Evolutionary conservation across 176 grass and related monocot species (phyloP), one percentile per base, ranked within the genome.

Genomic region (Alopecurus myosuroides): DNA sequence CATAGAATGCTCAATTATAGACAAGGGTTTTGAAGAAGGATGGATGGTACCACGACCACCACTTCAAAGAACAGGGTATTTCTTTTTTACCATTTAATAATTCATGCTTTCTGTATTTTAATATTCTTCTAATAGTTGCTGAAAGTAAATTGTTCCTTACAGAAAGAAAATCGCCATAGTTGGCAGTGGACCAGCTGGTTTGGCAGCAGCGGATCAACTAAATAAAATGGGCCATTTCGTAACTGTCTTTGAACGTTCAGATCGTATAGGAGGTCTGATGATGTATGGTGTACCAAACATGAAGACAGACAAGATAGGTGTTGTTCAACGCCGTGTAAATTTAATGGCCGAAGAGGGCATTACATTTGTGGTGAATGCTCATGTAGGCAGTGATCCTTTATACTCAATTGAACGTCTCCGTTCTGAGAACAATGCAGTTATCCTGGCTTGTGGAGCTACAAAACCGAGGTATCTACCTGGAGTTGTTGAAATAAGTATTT

Each of bases 231-330:
- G 97, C 31, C 97, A 99, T 82, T 89, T 87, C 37, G 97, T 99
- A 55, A 97, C 97, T 75, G 97, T 99, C 40, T 99, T 92, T 82
- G 97, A 99, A 84, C 94, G 94, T 51, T 84, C 97, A 30, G 97
- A 99, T 61, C 91, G 97, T 75, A 94, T 97, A 64, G 97, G 97
- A 48, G 97, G 94, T 64, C 81, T 99, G 61, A 99, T 99, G 97
- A 99, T 99, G 97, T 99, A 99, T 88, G 97, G 97, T 33, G 97
- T 99, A 55, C 97, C 97, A 79, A 99, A 99, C 94, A 99, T 99
- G 97, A 99, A 99, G 84, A 85, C 97, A 31, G 91, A 99, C 70
- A 99, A 99, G 90, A 69, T 94, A 22, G 88, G 45, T 17, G 73
- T 99, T 61, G 88, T 99, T 37, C 97, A 97, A 42, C 93, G 97